Evolutionary conservation across 2,329 filamentous ascomycete species (phyloP).

Genomic region (Ascochyta koolunga): DNA sequence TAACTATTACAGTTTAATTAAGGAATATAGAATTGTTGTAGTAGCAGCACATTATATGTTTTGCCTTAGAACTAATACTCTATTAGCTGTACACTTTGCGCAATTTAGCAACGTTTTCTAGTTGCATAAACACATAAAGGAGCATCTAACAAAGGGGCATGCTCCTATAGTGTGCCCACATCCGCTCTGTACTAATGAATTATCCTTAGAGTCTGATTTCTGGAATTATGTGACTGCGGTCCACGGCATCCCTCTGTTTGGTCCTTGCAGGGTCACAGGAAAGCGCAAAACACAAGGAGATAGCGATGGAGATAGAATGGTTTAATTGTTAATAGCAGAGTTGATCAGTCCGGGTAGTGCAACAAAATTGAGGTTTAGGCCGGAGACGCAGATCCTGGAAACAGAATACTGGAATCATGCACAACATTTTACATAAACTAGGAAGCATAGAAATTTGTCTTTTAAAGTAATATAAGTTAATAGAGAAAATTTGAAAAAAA

Average conservation of each 20-base stretch:
- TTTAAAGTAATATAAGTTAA: too few relatives aligned
- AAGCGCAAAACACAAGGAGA: not conserved
- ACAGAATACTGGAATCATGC: not conserved
- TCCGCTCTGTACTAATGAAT: not conserved
- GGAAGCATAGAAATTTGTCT: not conserved
- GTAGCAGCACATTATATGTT: not conserved
- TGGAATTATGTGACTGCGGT: not conserved
- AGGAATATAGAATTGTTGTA: not conserved
- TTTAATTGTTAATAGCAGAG: not conserved
- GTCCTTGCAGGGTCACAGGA: too few relatives aligned
- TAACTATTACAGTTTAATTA: not conserved
- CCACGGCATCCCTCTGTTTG: not conserved
- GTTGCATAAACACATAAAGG: not conserved
- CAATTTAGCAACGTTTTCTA: not conserved
- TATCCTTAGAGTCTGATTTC: not conserved
- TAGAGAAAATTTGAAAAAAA: too few relatives aligned
- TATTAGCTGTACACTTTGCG: slow-evolving; percentile 1
- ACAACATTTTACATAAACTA: not conserved
- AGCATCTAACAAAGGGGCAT: not conserved
- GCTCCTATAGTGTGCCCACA: not conserved
- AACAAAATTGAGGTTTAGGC: not conserved
- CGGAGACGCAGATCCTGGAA: not conserved
- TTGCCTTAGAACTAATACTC: not conserved
- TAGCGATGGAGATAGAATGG: not conserved
- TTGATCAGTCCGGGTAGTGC: not conserved